Evolutionary conservation across 2,329 filamentous ascomycete species (phyloP), one percentile per base, ranked within the genome.

Genomic region (Sporothrix variecibatus): DNA sequence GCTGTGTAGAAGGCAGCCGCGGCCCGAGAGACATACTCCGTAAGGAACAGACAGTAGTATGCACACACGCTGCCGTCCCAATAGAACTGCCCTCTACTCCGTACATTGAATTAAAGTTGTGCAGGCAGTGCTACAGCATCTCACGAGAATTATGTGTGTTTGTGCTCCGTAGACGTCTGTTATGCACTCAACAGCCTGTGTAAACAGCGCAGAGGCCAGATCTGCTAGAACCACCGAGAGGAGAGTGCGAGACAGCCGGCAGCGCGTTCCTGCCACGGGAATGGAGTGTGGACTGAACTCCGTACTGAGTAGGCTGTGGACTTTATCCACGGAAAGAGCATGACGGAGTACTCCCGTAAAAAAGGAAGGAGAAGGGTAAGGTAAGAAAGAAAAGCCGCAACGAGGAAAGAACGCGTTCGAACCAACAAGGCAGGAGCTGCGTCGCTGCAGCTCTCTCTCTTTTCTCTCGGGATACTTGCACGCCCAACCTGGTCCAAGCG

Each of bases 391-490:
- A 70, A 43, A 40, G 4, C 28, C 46, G 49, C 67, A 70, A 40
- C 15, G 67, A 31, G 23, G 38, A 46, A 65, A 62, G 58, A 26
- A 34, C 62, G 34, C 34, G 31, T 20, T 49, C 23, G 62, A 65
- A n/a, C 58, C 58, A 40, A 68, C 64, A 51, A 46, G 64, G 64
- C 62, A 65, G 23, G 62, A 65, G 62, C 31, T 40, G 15, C 58
- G 58, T 28, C 62, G 23, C 62, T 69, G 43, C 65, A 28, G 26
- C 12, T 69, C 17, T 38, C 20, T 46, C 62, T 26, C 2, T 8
- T 26, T 15, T 46, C 28, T 26, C n/a, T 43, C n/a, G 38, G n/a
- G n/a, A 65, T 11, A 40, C 9, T 9, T 11, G 9, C 20, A 23
- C 49, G 7, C 58, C 34, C 31, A 64, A 64, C 20, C 20, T 64